Base-by-base conservation (phyloP, 768 basidiomycete species). In the Amanita thiersii region DNA sequence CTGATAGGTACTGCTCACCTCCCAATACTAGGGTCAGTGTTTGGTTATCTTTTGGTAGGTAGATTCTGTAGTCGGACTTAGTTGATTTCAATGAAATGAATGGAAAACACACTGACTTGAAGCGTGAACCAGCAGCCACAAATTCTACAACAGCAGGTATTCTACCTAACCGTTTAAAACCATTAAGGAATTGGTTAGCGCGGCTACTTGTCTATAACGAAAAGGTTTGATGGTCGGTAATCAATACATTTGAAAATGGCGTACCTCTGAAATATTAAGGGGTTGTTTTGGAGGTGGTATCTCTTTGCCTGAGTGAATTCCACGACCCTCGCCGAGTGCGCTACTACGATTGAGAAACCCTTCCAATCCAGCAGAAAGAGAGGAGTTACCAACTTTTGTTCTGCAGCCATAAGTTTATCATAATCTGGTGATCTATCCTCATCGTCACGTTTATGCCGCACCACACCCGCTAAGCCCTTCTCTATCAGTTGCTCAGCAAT, bases 361-460 rank as follows among this genome's bases (percentile, higher is more conserved):
- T 23, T 33, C 32, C 5, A 24, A 19, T 25, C 17, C 30, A 32
- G 14, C 18, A 10, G 12, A 20, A 18, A 18, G 39, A 36, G 8
- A 12, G 14, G 14, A 23, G 10, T 4, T 3, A 69, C 86, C 62
- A 52, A 93, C 91, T 65, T 65, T 65, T 93, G 90, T 59, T 99
- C 94, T 5, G 92, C 96, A 20, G 82, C 79, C 74, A 97, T 91
- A 32, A 98, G 68, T 64, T 90, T 92, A 65, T 99, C 96, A 50
- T 91, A 90, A 56, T 97, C 94, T 4, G 84, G 73, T n/a, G 93
- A 93, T 35, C 93, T 77, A 52, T 93, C 87, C 60, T 98, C 94
- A 55, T 98, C 94, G 51, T 94, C 93, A 15, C 89, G 79, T 55
- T 81, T 86, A 62, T 99, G 94, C 34, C 94, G 81, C 19, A 98